Conservation (phyloP, 2,329 filamentous ascomycete species). For the Parastagonospora nodorum region DNA sequence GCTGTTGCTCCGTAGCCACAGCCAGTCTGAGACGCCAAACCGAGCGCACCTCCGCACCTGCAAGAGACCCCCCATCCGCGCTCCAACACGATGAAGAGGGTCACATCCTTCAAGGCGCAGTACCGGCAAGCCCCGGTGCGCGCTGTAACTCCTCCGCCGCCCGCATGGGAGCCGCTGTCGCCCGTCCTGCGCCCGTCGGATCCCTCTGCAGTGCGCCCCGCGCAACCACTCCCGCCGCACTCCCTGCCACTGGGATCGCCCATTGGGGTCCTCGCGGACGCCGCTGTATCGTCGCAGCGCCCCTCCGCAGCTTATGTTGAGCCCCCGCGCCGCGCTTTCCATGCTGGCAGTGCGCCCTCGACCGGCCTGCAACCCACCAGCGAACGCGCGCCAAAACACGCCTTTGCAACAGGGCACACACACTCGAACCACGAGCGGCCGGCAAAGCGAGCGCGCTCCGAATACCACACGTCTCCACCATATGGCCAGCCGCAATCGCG, state of each 20-base stretch:
- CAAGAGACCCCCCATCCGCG: constrained; percentile 15
- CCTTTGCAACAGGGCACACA: constrained; percentile 13
- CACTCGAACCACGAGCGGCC: constrained; percentile 53
- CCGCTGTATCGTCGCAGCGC: constrained; percentile 44
- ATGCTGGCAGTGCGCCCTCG: constrained; percentile 26
- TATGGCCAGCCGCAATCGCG: constrained; percentile 44
- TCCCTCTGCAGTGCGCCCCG: constrained; percentile 26
- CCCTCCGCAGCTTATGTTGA: constrained; percentile 40
- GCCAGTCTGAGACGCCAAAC: constrained; percentile 27
- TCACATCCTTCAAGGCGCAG: constrained; percentile 42
- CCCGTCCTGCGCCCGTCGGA: constrained; percentile 31
- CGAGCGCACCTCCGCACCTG: constrained; percentile 24
- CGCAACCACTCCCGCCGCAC: constrained; percentile 20
- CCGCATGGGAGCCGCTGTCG: constrained; percentile 44
- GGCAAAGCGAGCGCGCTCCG: constrained; percentile 65
- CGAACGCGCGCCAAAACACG: constrained; percentile 31
- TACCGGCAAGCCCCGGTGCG: constrained; percentile 37
- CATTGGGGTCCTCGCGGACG: constrained; percentile 53
- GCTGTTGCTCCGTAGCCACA: constrained; percentile 33
- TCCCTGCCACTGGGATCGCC: constrained; percentile 39
- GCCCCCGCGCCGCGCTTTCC: constrained; percentile 26
- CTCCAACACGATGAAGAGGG: constrained; percentile 33
- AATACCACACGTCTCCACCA: constrained; percentile 55
- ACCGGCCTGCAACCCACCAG: constrained; percentile 20
- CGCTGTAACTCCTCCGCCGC: constrained; percentile 38